Evolutionary conservation across 106 monocot species (phyloP).

Genomic region (Allium cepa): DNA sequence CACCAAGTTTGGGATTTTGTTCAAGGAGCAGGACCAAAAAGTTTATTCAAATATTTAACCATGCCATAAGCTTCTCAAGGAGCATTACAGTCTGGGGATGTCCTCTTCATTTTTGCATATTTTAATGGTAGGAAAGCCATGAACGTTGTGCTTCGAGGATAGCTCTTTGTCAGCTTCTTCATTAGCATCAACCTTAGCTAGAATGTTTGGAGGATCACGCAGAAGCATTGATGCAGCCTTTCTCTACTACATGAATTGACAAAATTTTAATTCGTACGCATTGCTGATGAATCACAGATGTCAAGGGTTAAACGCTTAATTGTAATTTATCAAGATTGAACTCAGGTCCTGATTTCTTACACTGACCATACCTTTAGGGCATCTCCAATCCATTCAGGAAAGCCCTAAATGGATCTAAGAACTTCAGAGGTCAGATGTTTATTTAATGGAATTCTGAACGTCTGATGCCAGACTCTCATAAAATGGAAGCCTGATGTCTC

Average conservation of each 20-base stretch:
- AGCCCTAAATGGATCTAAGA: too few species aligned
- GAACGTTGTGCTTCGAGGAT: constrained; percentile 53
- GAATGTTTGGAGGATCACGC: constrained; percentile 77
- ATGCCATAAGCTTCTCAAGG: constrained; percentile 88
- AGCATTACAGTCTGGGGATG: constrained; percentile 76
- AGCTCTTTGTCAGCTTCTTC: constrained; percentile 64
- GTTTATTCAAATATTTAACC: constrained; percentile 82
- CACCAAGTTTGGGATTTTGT: constrained; percentile 34
- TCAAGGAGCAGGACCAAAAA: constrained; percentile 75
- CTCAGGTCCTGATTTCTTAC: constrained; percentile 87
- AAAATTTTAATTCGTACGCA: background rate
- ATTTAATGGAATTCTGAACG: too few species aligned
- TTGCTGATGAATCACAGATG: background rate
- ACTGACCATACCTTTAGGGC: constrained; percentile 86
- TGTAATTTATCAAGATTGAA: constrained; percentile 10
- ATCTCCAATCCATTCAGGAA: too few species aligned
- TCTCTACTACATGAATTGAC: constrained; percentile 53
- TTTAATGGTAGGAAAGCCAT: constrained; percentile 84
- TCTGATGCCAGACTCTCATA: too few species aligned
- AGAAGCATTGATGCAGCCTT: constrained; percentile 70
- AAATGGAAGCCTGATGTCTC: too few species aligned
- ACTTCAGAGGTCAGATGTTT: too few species aligned
- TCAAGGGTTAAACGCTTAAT: too few species aligned
- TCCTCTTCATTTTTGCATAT: constrained; percentile 66
- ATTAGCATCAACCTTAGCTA: constrained; percentile 84